Percentiles rank a stretch among this genome's conserved stretches.
These are phyloP conservation scores for Setaria viridis DNA, from an alignment of 202 grass and related monocot genomes.

Conservation along the genomic window DNA sequence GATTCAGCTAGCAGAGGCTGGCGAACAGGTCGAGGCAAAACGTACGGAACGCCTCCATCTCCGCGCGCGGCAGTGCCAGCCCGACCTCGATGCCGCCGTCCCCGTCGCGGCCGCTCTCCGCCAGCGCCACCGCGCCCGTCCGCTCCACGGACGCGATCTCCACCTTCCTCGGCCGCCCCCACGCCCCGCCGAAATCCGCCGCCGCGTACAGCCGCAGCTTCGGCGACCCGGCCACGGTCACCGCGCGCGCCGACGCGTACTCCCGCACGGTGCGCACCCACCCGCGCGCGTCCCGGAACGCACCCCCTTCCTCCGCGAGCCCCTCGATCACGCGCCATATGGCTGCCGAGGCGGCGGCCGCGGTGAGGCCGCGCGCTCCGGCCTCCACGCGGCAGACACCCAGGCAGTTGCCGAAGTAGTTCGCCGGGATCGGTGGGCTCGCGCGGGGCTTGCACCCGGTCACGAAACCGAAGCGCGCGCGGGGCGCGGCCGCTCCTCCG, in stretches of 20 bases:
- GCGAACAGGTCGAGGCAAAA: slow-evolving; percentile 18
- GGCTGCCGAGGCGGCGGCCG: neutral
- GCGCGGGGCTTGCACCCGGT: slow-evolving; percentile 59
- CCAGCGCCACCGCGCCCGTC: slow-evolving; percentile 54
- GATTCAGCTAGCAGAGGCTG: neutral
- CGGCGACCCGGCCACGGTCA: slow-evolving; percentile 60
- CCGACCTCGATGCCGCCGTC: slow-evolving; percentile 69
- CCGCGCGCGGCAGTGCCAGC: slow-evolving; percentile 48
- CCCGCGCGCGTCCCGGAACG: slow-evolving; percentile 24
- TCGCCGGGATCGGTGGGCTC: slow-evolving; percentile 45
- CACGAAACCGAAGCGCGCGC: slow-evolving; percentile 55
- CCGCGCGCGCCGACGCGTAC: slow-evolving; percentile 24
- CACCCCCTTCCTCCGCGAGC: slow-evolving; percentile 46
- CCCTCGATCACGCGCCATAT: slow-evolving; percentile 58
- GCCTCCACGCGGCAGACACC: slow-evolving; percentile 47
- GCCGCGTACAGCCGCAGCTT: slow-evolving; percentile 56
- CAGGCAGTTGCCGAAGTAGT: slow-evolving; percentile 76
- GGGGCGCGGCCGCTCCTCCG: neutral
- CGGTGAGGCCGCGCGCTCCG: neutral
- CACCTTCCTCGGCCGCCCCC: slow-evolving; percentile 56
- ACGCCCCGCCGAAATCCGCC: slow-evolving; percentile 41
- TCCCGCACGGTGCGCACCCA: slow-evolving; percentile 47
- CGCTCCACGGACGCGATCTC: slow-evolving; percentile 60
- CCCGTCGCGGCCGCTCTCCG: slow-evolving; percentile 40
- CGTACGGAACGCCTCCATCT: slow-evolving; percentile 56